These are phyloP conservation scores for Leccinum broughii DNA, from an alignment of 768 basidiomycete genomes.

Conservation along the genomic window DNA sequence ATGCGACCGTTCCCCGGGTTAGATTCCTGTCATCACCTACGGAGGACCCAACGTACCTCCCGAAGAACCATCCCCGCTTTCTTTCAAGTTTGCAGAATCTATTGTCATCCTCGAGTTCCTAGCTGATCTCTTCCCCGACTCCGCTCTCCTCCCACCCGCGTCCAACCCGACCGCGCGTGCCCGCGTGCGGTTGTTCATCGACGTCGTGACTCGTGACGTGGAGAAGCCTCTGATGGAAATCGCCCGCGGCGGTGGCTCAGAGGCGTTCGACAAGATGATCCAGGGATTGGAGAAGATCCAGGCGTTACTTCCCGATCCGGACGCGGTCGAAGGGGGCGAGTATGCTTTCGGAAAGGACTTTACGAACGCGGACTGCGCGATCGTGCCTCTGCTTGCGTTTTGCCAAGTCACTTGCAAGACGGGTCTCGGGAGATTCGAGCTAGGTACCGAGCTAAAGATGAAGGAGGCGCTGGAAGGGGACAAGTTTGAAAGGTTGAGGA, in stretches of 20 bases:
- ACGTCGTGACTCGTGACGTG: not conserved
- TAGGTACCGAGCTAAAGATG: constrained; percentile 46
- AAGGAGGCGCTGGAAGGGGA: constrained; percentile 41
- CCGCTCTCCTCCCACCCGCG: not conserved
- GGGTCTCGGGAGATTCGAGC: constrained; percentile 49
- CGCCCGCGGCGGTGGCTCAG: not conserved
- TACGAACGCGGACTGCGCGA: constrained; percentile 59
- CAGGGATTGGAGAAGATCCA: constrained; percentile 12
- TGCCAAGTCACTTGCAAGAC: constrained; percentile 42
- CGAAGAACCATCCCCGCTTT: not conserved
- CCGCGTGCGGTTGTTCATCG: not conserved
- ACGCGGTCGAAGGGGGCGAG: constrained; percentile 39
- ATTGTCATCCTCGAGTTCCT: not conserved
- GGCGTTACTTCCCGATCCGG: constrained; percentile 36
- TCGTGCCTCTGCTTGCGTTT: constrained; percentile 56
- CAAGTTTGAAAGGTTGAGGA: constrained; percentile 48
- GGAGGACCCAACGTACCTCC: not conserved
- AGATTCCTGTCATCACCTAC: not conserved
- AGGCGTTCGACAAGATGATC: not conserved
- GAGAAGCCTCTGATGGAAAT: not conserved
- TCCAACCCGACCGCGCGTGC: not conserved
- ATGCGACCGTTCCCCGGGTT: no score
- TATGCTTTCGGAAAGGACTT: constrained; percentile 41
- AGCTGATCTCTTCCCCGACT: not conserved
- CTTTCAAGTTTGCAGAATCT: not conserved